Base-by-base conservation (phyloP, 2,329 filamentous ascomycete genomes). In the Ramularia collo-cygni region DNA sequence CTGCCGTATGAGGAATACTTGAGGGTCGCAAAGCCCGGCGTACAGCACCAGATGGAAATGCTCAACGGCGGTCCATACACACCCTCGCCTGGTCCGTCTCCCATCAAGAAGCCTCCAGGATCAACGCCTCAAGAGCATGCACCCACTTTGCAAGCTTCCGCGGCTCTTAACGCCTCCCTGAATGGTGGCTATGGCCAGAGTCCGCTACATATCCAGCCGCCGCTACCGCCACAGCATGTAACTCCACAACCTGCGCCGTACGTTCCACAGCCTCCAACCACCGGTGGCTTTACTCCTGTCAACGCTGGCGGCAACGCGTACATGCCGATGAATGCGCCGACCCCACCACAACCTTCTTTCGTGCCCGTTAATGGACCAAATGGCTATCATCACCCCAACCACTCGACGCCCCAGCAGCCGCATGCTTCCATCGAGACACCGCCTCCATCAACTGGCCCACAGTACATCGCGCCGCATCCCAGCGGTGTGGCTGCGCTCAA, bases 1-100 rank as follows among this genome's bases (percentile, higher is more conserved):
- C 86, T 88, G 58, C 92, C 92, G 0, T 98, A 96, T 55, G 92
- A 98, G 64, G 88, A 96, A 48, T 98, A 95, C 60, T 69, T 98
- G 30, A 78, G 85, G 37, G 71, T 90, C 10, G 90, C 87, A 37
- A 96, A 95, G 61, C 92, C 92, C 3, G 86, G 88, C 19, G 89
- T 96, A n/a, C 90, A 95, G 55, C 89, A 95, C 56, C 88, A 95
- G 64, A 70, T 96, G 8, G 90, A 96, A 61, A 77, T 85, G 47
- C 89, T 96, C 62, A 88, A 95, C 57, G 90, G 90, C 43, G 92
- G 90, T 1, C 88, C 90, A 12, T 78, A 92, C 46, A 95, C 89
- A 0, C 80, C 81, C 13, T 82, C 79, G 3, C 88, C 90, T 3
- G 65, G 82, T 59, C 64, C 86, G 65, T 83, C 79, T 24, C 88